Evolutionary conservation across 768 basidiomycete genomes (phyloP), one percentile per base, ranked within the genome.

Genomic region (Boletellus emodensis): DNA sequence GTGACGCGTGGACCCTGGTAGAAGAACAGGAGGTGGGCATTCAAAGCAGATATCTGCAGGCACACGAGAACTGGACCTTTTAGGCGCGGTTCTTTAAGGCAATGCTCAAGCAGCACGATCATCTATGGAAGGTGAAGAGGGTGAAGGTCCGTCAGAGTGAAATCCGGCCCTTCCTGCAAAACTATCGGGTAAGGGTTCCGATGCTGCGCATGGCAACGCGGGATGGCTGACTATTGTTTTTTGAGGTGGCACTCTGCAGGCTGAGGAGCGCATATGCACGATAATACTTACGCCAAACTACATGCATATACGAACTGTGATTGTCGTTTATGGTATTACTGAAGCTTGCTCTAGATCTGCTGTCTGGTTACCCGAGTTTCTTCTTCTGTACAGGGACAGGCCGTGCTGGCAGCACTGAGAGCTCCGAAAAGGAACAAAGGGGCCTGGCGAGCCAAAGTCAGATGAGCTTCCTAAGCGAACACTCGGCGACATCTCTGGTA

Each of bases 1-100:
- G 96, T 6, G 81, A 88, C 55, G 94, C 94, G 2, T 99, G 95
- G 95, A 89, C 88, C 2, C 69, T 98, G 59, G 90, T 98, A 7
- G 96, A 98, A 72, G 88, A 93, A 64, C 94, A 96, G 64, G 90
- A 92, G 78, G 89, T 85, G 35, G 36, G 71, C 54, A 40, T 26
- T 46, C 26, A 6, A 26, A 38, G 11, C 17, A 46, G 6, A 24
- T 38, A 36, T 44, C 13, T 11, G 4, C 15, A 24, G 30, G 18
- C 11, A 30, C 20, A 52, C 13, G 37, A 53, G 41, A 30, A 7
- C 20, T 48, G 30, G 59, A 24, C 24, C 4, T 50, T 32, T 46
- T 53, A 93, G 91, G 91, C 90, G 6, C 80, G 88, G 11, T 83
- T 90, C 61, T 96, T 96, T 76, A 95, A 94, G 67, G 66, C 71